Evolutionary conservation across 306 rosid genomes (phyloP).

Genomic region (Abrus precatorius): DNA sequence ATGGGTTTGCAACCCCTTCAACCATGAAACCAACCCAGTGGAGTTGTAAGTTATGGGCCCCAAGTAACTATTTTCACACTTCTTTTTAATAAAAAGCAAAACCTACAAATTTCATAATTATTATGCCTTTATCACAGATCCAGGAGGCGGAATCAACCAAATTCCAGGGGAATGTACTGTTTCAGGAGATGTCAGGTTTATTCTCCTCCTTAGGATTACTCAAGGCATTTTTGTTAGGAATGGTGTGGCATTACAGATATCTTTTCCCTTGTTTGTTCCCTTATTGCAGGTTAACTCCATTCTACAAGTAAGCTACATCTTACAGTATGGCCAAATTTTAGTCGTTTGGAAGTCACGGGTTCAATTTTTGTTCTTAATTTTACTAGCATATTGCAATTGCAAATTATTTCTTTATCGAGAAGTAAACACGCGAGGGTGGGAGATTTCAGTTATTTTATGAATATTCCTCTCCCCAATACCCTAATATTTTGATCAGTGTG

Average conservation of each 20-base stretch:
- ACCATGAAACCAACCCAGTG: conserved; percentile 99
- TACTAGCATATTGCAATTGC: conserved; percentile 34
- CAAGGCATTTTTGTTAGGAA: conserved; percentile 22
- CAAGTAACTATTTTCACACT: conserved; percentile 1
- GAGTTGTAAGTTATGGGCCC: conserved; percentile 73
- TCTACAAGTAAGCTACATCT: conserved; percentile 79
- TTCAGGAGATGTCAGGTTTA: conserved; percentile 96
- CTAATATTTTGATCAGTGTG: conserved; percentile 63
- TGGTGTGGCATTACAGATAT: conserved; percentile 38
- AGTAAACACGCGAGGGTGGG: conserved; percentile 20
- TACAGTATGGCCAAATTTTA: conserved; percentile 38
- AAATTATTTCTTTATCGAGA: neutral
- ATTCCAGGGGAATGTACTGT: conserved; percentile 92
- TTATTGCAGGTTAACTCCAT: conserved; percentile 87
- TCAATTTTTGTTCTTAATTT: conserved; percentile 38
- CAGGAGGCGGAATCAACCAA: conserved; percentile 97
- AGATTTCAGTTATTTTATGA: conserved; percentile 1
- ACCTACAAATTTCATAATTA: conserved; percentile 19
- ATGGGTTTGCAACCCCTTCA: conserved; percentile 92
- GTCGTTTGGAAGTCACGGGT: conserved; percentile 34
- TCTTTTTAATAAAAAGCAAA: conserved; percentile 9
- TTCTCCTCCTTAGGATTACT: conserved; percentile 41
- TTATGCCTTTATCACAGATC: conserved; percentile 65
- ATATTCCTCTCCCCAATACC: conserved; percentile 14
- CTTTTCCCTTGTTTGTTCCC: conserved; percentile 39